Conservation (phyloP, 2,329 filamentous ascomycete species). For the Pseudogymnoascus sp. region DNA sequence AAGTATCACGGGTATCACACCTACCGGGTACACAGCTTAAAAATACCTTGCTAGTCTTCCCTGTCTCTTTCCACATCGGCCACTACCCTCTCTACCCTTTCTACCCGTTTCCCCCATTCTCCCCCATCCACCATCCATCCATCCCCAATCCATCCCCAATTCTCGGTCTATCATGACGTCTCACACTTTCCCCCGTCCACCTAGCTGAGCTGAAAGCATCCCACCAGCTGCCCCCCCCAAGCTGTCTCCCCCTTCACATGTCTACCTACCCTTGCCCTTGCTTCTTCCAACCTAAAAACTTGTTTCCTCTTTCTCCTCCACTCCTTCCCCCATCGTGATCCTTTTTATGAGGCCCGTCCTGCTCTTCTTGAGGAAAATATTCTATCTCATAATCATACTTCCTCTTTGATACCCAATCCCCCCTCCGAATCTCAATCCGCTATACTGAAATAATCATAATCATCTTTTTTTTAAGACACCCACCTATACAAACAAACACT, state of each 20-base stretch:
- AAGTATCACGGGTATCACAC: too few species aligned
- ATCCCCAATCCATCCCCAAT: not conserved
- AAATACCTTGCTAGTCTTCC: not conserved
- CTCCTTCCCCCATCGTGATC: not conserved
- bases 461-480: not conserved
- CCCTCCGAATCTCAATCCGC: not conserved
- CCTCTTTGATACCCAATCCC: constrained; percentile 4
- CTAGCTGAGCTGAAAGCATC: not conserved
- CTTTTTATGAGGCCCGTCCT: constrained; percentile 2
- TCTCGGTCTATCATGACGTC: constrained; percentile 3
- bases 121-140: not conserved
- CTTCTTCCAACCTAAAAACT: not conserved
- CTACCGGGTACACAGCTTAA: not conserved
- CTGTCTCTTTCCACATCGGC: not conserved
- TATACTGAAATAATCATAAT: not conserved
- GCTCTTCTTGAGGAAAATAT: not conserved
- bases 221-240: too few species aligned
- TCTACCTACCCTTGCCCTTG: not conserved
- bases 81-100: not conserved
- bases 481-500: constrained; percentile 2
- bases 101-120: too few species aligned
- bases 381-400: not conserved
- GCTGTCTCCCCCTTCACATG: not conserved
- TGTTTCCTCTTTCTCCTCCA: not conserved
- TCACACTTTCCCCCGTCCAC: not conserved